Percentiles rank a stretch among this genome's conserved stretches.
Evolutionary conservation across 164 flowering plant species (phyloP).

Genomic region (Stephania japonica): DNA sequence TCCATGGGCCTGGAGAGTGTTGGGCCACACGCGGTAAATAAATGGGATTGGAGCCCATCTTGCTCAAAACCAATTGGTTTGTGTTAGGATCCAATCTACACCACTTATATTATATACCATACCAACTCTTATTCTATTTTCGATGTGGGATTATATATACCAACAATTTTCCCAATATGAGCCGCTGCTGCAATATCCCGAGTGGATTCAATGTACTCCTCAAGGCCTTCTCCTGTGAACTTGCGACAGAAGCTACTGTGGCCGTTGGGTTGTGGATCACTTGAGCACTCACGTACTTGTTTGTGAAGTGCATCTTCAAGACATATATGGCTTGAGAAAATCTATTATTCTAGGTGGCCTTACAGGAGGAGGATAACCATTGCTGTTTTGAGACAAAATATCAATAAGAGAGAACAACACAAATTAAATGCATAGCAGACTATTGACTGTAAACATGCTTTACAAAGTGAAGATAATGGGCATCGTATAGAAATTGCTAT

Average conservation of each 20-base stretch:
- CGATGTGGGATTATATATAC: no score
- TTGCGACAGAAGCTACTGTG: conserved; percentile 70
- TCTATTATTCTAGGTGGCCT: conserved; percentile 47
- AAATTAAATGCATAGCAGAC: not conserved
- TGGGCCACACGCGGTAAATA: no score
- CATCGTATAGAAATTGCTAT: not conserved
- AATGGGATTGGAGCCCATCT: conserved; percentile 58
- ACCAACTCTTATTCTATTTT: no score
- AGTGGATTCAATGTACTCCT: conserved; percentile 45
- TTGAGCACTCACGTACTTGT: conserved; percentile 74
- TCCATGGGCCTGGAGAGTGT: no score
- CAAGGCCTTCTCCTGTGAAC: conserved; percentile 71
- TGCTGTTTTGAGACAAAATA: conserved; percentile 13
- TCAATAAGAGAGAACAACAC: not conserved
- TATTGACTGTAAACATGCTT: not conserved
- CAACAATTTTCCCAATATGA: conserved; percentile 68
- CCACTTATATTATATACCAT: no score
- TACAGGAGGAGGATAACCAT: conserved; percentile 77
- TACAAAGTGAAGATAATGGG: not conserved
- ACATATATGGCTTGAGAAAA: conserved; percentile 76
- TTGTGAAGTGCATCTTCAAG: conserved; percentile 79
- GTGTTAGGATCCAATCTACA: no score
- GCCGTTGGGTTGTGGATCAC: conserved; percentile 80
- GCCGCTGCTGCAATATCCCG: conserved; percentile 82
- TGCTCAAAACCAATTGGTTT: no score